Evolutionary conservation across 2,329 filamentous ascomycete species (phyloP), one percentile per base, ranked within the genome.

Genomic region (Karstenula rhodostoma): DNA sequence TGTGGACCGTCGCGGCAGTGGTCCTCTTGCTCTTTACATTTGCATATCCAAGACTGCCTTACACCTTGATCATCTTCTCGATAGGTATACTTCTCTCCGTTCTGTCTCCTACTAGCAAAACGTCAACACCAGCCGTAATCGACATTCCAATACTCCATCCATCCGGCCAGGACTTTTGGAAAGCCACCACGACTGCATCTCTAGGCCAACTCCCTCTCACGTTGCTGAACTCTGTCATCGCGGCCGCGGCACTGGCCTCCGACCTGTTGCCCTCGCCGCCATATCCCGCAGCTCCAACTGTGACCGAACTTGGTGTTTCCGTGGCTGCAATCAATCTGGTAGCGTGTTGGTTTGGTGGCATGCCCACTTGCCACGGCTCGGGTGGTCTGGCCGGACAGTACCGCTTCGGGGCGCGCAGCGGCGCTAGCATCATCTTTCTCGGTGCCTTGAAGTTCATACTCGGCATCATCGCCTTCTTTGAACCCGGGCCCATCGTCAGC

Each of bases 301-400:
- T 93, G 6, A 94, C 92, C 0, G 84, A 88, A 0, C 83, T 98
- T 32, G 94, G 94, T 1, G 76, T 94, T 61, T 96, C 92, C 57
- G 92, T 98, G 4, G 89, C 90, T 0, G 71, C 83, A 1, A 96
- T 97, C 87, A 98, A 98, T 74, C 81, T 97, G 3, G 76, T 90
- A 1, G 90, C 91, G 17, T 94, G 92, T 70, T 96, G 92, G 91
- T 96, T 97, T 70, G 94, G 94, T 50, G 91, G 90, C 5, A 98
- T 97, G 95, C 95, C 94, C 3, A 89, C 95, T 4, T 98, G 95
- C 73, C 95, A 98, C 74, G 94, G 94, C 5, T 93, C 93, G 0
- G 94, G 94, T 2, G 94, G 94, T 0, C 82, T 98, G 0, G 95
- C 95, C 5, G 95, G 91, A 0, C 94, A 98, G 75, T 92, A 93